Base-by-base conservation (phyloP, 768 basidiomycete genomes). In the Mycena crocata region DNA sequence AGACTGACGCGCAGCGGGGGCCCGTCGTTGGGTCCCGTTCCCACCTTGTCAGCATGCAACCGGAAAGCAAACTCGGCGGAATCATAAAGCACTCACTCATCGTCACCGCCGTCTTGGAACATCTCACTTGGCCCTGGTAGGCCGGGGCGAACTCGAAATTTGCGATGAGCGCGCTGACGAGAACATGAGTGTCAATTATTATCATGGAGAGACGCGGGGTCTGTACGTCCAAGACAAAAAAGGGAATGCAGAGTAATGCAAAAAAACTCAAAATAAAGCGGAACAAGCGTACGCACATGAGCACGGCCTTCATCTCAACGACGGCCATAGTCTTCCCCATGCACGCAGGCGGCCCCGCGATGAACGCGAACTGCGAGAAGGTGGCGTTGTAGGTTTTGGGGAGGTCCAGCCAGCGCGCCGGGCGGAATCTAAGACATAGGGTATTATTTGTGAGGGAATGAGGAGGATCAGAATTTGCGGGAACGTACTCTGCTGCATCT, bases 381-480 rank as follows among this genome's bases (percentile, higher is more conserved):
- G 75, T 71, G 0, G 81, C 59, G 66, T 80, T 78, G 71, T 79
- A 82, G 1, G 69, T 71, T 26, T 75, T 62, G 1, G 82, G 81
- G 2, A 82, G 78, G 60, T 79, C 72, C 9, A 83, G 77, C 85
- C 86, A 87, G 40, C 86, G 81, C 15, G 74, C 74, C 1, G 86
- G 86, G 32, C 74, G 79, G 72, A 86, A 86, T 64, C 84, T 85
- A n/a, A n/a, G n/a, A n/a, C n/a, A n/a, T n/a, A n/a, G n/a, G n/a
- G n/a, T n/a, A n/a, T n/a, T n/a, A n/a, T n/a, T n/a, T n/a, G n/a
- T n/a, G n/a, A n/a, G n/a, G n/a, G n/a, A n/a, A n/a, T n/a, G n/a
- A n/a, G n/a, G n/a, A n/a, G n/a, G n/a, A n/a, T n/a, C n/a, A n/a
- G n/a, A n/a, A n/a, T n/a, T n/a, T n/a, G n/a, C n/a, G n/a, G n/a